phyloP scores from a whole-genome alignment of 2,329 filamentous ascomycete genomes.

The Phaeophleospora eucalypticola region DNA sequence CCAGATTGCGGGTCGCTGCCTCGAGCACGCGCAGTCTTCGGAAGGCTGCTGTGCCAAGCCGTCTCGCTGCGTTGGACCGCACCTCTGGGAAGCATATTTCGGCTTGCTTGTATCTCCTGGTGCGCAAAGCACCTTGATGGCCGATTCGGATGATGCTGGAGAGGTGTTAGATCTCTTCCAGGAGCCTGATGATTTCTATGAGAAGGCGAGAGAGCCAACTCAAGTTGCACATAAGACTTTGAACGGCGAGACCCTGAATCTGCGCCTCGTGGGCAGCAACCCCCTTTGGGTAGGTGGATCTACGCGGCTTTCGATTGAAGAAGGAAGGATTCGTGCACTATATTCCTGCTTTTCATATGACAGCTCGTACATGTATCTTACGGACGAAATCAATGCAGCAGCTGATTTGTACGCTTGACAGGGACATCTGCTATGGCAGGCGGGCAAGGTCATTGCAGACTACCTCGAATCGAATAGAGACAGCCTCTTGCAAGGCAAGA shows the following conservation, averaged over 20 bases:
- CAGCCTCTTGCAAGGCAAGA: conserved; percentile 58
- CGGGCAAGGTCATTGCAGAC: conserved; percentile 69
- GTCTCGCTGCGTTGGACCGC: neutral
- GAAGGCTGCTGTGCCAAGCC: neutral
- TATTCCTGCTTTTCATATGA: too few relatives aligned
- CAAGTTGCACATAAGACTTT: conserved; percentile 67
- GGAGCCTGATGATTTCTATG: conserved; percentile 77
- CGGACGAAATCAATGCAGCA: too few relatives aligned
- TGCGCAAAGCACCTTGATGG: conserved; percentile 16
- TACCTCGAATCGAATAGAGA: conserved; percentile 69
- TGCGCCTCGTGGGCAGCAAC: conserved; percentile 81
- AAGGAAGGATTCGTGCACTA: too few relatives aligned
- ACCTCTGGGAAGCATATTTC: too few relatives aligned
- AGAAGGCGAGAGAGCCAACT: conserved; percentile 71
- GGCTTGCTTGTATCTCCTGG: neutral
- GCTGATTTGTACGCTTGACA: conserved; percentile 22
- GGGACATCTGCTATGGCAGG: conserved; percentile 91
- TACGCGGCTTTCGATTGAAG: conserved; percentile 3
- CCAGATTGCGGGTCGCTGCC: too few relatives aligned
- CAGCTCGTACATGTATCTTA: too few relatives aligned
- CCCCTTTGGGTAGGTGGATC: conserved; percentile 65
- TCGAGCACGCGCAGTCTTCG: too few relatives aligned
- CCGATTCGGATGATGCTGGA: conserved; percentile 31
- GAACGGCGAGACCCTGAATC: conserved; percentile 60
- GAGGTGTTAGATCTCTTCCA: conserved; percentile 59